Percentiles rank a stretch among this genome's conserved stretches.
Evolutionary conservation across 164 flowering plant species (phyloP).

Genomic region (Vitis cinerea): DNA sequence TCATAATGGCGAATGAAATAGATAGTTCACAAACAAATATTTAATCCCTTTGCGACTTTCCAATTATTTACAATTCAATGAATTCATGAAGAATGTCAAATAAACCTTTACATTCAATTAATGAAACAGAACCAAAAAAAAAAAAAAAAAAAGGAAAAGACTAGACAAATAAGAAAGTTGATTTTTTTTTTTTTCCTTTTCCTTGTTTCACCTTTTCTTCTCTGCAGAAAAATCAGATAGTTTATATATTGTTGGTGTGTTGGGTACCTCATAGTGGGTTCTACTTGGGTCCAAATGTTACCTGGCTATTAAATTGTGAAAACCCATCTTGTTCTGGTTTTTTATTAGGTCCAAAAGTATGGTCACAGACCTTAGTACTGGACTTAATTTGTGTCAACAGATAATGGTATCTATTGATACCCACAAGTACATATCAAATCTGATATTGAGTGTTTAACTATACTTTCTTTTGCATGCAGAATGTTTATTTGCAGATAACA

Average conservation of each 20-base stretch:
- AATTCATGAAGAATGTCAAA: background rate
- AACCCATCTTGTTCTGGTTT: background rate
- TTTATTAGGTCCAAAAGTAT: background rate
- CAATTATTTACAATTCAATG: background rate
- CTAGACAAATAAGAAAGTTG: too few relatives aligned
- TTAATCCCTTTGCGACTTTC: background rate
- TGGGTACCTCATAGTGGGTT: background rate
- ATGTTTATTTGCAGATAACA: constrained; percentile 51
- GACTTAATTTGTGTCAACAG: background rate
- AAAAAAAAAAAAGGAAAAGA: too few relatives aligned
- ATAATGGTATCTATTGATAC: too few relatives aligned
- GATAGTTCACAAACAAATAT: background rate
- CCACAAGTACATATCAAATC: too few relatives aligned
- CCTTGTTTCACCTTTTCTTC: too few relatives aligned
- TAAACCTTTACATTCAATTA: too few relatives aligned
- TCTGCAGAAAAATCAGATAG: too few relatives aligned
- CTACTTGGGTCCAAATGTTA: background rate
- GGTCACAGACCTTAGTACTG: background rate
- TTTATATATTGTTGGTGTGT: background rate
- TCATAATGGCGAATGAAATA: background rate
- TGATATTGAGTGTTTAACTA: too few relatives aligned
- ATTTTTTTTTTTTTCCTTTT: too few relatives aligned
- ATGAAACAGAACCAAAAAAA: too few relatives aligned
- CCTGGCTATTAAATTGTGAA: background rate
- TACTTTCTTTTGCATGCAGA: constrained; percentile 34